Evolutionary conservation across 116 monocot species (phyloP), one percentile per base, ranked within the genome.

Genomic region (Cymodocea nodosa): DNA sequence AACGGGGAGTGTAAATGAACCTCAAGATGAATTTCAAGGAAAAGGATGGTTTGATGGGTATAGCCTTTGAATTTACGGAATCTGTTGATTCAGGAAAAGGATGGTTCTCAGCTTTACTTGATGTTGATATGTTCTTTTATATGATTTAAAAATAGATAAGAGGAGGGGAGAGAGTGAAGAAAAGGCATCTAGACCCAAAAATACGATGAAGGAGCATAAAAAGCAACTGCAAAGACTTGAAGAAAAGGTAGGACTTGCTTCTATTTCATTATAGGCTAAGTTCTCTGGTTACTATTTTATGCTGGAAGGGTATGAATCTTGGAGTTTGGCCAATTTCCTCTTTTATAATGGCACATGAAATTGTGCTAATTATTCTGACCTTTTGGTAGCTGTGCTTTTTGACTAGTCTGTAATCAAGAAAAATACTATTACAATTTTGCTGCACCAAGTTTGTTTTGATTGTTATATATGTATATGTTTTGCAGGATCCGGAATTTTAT

Each of bases 401-500:
- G 8, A 2, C 56, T 30, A 35, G 8, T 35, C n/a, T 51, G 51
- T 8, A 6, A 35, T 55, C 2, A 16, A 34, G 14, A 5, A 67
- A 66, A 51, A 6, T 36, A 13, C 5, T 8, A 24, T 71, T 20
- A 55, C 23, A 5, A 30, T 35, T 49, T 20, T 37, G 40, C 53
- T 15, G 0, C 63, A 36, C 52, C 24, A 50, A 48, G 15, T 12
- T 34, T 15, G 56, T 58, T 20, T 23, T 52, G 4, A 18, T 51
- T 35, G 3, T 24, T 49, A 66, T 49, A 51, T 59, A 39, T 59
- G 18, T 5, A 36, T 65, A 58, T 65, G 49, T 23, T 35, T 40
- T 79, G 58, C 81, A 91, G 97, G 88, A 97, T 73, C 97, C 97
- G 49, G 97, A 91, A 50, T 97, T 97, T 66, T 97, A 84, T 75